These are phyloP conservation scores for Cephalotrichum gorgonifer DNA, from an alignment of 2,329 filamentous ascomycete species.

Conservation along the genomic window DNA sequence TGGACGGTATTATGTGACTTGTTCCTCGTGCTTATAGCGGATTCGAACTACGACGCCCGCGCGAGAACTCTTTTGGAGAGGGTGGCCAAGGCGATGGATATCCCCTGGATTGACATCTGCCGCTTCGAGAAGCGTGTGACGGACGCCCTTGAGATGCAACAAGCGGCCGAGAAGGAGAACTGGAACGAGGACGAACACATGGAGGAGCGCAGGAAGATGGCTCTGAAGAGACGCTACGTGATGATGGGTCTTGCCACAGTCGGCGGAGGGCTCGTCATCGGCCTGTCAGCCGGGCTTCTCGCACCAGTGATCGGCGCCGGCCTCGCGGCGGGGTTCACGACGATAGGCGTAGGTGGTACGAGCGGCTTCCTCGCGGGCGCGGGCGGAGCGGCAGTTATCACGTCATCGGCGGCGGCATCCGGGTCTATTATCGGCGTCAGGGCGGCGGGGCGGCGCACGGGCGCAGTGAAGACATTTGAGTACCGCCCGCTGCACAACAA, in stretches of 20 bases:
- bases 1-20: conserved; percentile 97
- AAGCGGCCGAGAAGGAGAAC: conserved; percentile 85
- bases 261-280: conserved; percentile 88
- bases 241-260: conserved; percentile 97
- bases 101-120: conserved; percentile 88
- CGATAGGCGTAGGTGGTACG: conserved; percentile 85
- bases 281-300: conserved; percentile 80
- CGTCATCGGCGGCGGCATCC: conserved; percentile 75
- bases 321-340: conserved; percentile 87
- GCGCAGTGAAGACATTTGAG: conserved; percentile 91
- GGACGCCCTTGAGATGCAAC: conserved; percentile 95
- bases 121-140: conserved; percentile 96
- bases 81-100: conserved; percentile 69
- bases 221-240: conserved; percentile 73
- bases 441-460: conserved; percentile 79
- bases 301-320: conserved; percentile 92
- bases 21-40: conserved; percentile 92
- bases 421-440: conserved; percentile 78
- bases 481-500: conserved; percentile 96
- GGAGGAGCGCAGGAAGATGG: conserved; percentile 71
- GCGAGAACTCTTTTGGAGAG: conserved; percentile 76
- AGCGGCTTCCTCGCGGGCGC: conserved; percentile 82
- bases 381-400: conserved; percentile 88
- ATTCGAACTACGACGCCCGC: conserved; percentile 83
- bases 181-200: conserved; percentile 97